Percentiles rank a stretch among this genome's conserved stretches.
Evolutionary conservation across 768 basidiomycete genomes (phyloP).

Genomic region (Kwoniella dejecticola): DNA sequence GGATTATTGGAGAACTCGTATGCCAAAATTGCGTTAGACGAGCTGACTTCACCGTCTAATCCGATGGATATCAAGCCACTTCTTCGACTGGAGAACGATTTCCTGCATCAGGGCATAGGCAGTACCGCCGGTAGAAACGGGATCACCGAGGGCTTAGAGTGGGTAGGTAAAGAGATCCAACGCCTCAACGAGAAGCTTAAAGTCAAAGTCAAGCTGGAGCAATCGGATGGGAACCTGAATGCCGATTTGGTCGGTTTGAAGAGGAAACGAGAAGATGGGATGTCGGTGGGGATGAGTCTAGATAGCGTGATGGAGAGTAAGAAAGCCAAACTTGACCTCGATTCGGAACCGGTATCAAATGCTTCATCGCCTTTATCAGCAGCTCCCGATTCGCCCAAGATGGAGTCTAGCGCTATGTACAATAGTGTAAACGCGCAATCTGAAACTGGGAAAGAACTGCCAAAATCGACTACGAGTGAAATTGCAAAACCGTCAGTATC

Average conservation of each 20-base stretch:
- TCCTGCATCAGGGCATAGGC: slow-evolving; percentile 31
- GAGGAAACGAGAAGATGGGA: slow-evolving; percentile 11
- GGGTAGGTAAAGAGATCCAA: slow-evolving; percentile 26
- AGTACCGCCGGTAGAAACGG: slow-evolving; percentile 30
- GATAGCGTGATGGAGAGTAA: background rate
- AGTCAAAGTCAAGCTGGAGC: background rate
- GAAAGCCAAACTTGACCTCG: slow-evolving; percentile 12
- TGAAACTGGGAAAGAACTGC: too few species aligned
- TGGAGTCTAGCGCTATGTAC: too few species aligned
- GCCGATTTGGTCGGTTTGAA: background rate
- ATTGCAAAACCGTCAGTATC: too few species aligned
- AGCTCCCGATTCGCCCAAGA: slow-evolving; percentile 17
- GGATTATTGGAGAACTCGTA: slow-evolving; percentile 13
- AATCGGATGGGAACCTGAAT: background rate
- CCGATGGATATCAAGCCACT: slow-evolving; percentile 42
- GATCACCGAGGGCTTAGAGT: slow-evolving; percentile 27
- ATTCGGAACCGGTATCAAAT: slow-evolving; percentile 5
- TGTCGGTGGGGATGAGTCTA: background rate
- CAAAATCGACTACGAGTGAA: too few species aligned
- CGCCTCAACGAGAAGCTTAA: slow-evolving; percentile 9
- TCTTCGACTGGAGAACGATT: slow-evolving; percentile 32
- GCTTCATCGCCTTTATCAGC: slow-evolving; percentile 28
- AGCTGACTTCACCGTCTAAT: slow-evolving; percentile 23
- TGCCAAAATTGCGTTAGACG: slow-evolving; percentile 19
- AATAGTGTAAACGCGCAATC: too few species aligned